A percentile compares a stretch with the other conserved stretches of the same genome.
phyloP scores from a whole-genome alignment of 176 grass and related monocot genomes.

The Alloteropsis semialata region DNA sequence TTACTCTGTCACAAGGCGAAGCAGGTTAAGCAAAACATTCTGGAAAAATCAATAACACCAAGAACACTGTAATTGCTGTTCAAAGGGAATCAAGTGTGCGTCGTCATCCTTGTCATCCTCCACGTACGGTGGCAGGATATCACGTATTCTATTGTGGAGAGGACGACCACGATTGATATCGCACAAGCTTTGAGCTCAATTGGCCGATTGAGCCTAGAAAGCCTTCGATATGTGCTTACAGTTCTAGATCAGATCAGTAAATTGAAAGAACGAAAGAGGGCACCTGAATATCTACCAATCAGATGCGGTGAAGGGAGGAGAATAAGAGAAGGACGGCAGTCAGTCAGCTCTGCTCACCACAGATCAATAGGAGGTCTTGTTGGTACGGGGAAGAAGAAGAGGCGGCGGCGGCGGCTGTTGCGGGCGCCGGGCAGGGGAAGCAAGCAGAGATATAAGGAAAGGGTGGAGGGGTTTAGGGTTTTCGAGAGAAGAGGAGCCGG shows the following conservation, averaged over 20 bases:
- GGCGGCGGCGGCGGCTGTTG: neutral
- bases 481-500: neutral
- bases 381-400: neutral
- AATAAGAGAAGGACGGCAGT: too few species aligned
- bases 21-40: neutral
- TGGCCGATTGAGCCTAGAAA: conserved; percentile 50
- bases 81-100: neutral
- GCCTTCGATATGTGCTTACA: conserved; percentile 82
- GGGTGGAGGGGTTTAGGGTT: conserved; percentile 3
- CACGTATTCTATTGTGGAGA: neutral
- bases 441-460: neutral
- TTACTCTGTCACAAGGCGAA: neutral
- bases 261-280: neutral
- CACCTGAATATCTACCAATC: neutral
- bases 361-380: neutral
- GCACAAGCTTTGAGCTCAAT: conserved; percentile 89
- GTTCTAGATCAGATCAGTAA: neutral
- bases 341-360: neutral
- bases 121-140: conserved; percentile 13
- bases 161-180: conserved; percentile 26
- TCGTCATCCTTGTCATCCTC: conserved; percentile 11
- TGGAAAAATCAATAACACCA: neutral
- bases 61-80: neutral
- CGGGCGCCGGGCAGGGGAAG: neutral
- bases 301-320: neutral